Percentiles rank a stretch among this genome's conserved stretches.
phyloP scores from a whole-genome alignment of 2,329 filamentous ascomycete species.

The Aspergillus fructus region DNA sequence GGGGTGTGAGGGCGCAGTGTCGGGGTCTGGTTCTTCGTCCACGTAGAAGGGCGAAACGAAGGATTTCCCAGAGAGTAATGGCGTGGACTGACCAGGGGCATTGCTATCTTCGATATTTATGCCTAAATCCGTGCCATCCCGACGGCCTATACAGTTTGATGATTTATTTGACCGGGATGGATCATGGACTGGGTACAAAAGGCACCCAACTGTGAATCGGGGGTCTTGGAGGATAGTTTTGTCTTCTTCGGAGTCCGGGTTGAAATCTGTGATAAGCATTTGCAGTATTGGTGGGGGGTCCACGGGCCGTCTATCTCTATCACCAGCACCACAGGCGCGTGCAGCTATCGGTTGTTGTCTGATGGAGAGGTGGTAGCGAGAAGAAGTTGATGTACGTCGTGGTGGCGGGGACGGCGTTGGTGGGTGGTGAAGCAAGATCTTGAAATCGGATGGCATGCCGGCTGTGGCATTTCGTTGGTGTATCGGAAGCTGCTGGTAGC shows the following conservation, averaged over 20 bases:
- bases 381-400: conserved; percentile 22
- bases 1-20: conserved; percentile 41
- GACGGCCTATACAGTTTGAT: background rate
- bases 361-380: conserved; percentile 42
- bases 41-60: conserved; percentile 46
- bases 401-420: conserved; percentile 23
- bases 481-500: conserved; percentile 16
- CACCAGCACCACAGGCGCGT: conserved; percentile 47
- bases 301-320: conserved; percentile 47
- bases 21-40: conserved; percentile 44
- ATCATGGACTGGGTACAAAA: conserved; percentile 37
- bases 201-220: conserved; percentile 45
- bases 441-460: conserved; percentile 38
- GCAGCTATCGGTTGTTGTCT: conserved; percentile 49
- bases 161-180: conserved; percentile 5
- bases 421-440: conserved; percentile 36
- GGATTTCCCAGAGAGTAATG: conserved; percentile 38
- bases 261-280: conserved; percentile 46
- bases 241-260: conserved; percentile 39
- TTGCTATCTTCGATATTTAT: conserved; percentile 16
- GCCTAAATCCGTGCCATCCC: background rate
- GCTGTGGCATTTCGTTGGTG: conserved; percentile 18
- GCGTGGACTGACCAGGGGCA: conserved; percentile 24
- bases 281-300: conserved; percentile 51
- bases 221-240: conserved; percentile 38